phyloP scores from a whole-genome alignment of 2,329 filamentous ascomycete genomes.

The Trichoderma breve region DNA sequence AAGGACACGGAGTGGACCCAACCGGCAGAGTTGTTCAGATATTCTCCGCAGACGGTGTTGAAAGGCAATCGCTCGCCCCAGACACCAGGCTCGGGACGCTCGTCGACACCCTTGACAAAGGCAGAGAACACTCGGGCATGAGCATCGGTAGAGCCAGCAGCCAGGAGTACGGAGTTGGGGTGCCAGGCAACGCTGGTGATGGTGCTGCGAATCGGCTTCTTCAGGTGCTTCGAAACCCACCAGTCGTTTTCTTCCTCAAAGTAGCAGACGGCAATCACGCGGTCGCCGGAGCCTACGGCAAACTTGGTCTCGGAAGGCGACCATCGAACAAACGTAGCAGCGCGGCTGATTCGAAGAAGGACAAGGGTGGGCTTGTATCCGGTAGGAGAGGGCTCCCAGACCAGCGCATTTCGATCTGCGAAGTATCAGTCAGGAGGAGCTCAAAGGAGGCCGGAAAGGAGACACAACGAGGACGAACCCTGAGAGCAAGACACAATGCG shows the following conservation, averaged over 20 bases:
- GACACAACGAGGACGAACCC: constrained; percentile 51
- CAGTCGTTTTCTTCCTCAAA: constrained; percentile 99
- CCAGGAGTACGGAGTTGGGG: constrained; percentile 92
- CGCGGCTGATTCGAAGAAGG: constrained; percentile 92
- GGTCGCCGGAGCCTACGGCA: constrained; percentile 91
- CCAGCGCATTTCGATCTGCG: constrained; percentile 93
- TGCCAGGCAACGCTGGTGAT: constrained; percentile 96
- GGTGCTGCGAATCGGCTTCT: constrained; percentile 97
- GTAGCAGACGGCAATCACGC: constrained; percentile 95
- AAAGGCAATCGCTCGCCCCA: constrained; percentile 97
- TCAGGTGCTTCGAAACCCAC: constrained; percentile 99
- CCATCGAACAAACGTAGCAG: constrained; percentile 96
- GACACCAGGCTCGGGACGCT: constrained; percentile 76
- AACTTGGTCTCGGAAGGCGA: constrained; percentile 96
- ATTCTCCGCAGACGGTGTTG: constrained; percentile 98
- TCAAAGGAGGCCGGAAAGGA: background rate
- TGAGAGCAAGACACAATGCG: constrained; percentile 98
- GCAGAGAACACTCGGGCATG: constrained; percentile 92
- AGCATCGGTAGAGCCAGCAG: constrained; percentile 94
- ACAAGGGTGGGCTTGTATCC: constrained; percentile 98
- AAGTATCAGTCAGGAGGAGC: background rate
- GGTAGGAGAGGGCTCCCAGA: constrained; percentile 90
- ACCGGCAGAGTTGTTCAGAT: constrained; percentile 89
- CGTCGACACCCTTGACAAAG: constrained; percentile 94
- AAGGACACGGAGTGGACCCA: constrained; percentile 96